Evolutionary conservation across 108 stramenopile genomes (phyloP).

Genomic region (Cyclotella kingstonii): DNA sequence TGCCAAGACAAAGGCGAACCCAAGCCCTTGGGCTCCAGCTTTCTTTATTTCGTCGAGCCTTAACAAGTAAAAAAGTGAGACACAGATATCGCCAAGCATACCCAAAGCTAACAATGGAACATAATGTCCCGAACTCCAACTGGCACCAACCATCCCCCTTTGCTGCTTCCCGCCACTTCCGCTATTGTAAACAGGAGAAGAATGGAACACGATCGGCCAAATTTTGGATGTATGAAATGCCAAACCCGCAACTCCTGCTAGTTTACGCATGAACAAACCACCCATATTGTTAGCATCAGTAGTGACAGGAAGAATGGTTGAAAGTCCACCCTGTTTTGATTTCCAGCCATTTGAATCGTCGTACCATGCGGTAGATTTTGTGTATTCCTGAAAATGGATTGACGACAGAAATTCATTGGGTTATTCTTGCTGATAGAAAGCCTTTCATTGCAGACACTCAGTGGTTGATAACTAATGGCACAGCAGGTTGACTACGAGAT

Average conservation of each 20-base stretch:
- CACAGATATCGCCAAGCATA: constrained; percentile 57
- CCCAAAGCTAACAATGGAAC: constrained; percentile 52
- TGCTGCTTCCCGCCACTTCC: constrained; percentile 1
- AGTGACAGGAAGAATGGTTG: constrained; percentile 62
- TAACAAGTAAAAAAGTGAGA: constrained; percentile 52
- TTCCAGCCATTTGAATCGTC: constrained; percentile 80
- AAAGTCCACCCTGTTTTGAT: constrained; percentile 81
- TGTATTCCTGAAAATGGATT: constrained; percentile 69
- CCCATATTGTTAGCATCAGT: constrained; percentile 91
- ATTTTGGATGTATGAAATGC: constrained; percentile 80
- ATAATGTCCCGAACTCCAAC: constrained; percentile 79
- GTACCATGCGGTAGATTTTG: constrained; percentile 75
- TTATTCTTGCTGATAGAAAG: not conserved
- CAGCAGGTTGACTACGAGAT: not conserved
- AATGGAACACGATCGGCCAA: constrained; percentile 72
- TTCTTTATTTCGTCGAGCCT: constrained; percentile 56
- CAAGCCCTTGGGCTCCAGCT: constrained; percentile 58
- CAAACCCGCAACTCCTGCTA: constrained; percentile 70
- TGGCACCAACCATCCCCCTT: constrained; percentile 47
- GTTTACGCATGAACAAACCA: constrained; percentile 78
- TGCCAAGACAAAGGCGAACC: constrained; percentile 46
- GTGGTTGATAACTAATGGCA: not conserved
- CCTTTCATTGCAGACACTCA: not conserved
- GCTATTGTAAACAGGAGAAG: constrained; percentile 11
- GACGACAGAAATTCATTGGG: not conserved